These are phyloP conservation scores for Chrysoporthe austroafricana DNA, from an alignment of 2,329 filamentous ascomycete species.

Conservation along the genomic window DNA sequence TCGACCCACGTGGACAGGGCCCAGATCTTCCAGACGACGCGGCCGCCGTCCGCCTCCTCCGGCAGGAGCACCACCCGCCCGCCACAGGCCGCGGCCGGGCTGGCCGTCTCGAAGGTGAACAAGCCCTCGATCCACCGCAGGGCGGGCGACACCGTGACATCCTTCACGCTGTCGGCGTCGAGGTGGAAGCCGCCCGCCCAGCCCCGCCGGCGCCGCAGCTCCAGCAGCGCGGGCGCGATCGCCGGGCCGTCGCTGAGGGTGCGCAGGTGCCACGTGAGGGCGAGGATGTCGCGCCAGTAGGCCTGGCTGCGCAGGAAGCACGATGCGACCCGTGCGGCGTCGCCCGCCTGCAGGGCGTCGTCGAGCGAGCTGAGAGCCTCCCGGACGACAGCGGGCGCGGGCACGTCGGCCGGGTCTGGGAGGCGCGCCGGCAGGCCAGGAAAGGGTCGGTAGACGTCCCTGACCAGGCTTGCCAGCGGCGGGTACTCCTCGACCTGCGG, in stretches of 20 bases:
- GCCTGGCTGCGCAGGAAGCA: constrained; percentile 40
- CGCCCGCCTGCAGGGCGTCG: constrained; percentile 29
- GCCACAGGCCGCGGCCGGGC: constrained; percentile 36
- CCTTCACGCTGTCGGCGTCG: constrained; percentile 22
- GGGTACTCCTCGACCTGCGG: constrained; percentile 19
- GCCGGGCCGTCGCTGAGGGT: constrained; percentile 35
- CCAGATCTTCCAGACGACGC: constrained; percentile 41
- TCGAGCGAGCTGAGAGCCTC: constrained; percentile 30
- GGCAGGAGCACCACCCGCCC: constrained; percentile 41
- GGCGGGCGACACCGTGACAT: constrained; percentile 29
- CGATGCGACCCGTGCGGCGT: constrained; percentile 31
- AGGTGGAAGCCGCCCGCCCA: constrained; percentile 28
- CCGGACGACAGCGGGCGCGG: constrained; percentile 24
- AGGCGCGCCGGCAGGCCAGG: constrained; percentile 22
- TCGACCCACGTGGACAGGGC: constrained; percentile 37
- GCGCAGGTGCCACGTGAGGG: constrained; percentile 43
- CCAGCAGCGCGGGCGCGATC: constrained; percentile 35
- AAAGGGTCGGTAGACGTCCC: constrained; percentile 27
- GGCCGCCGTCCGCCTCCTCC: background rate
- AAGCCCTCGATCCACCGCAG: constrained; percentile 39
- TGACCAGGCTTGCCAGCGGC: constrained; percentile 20
- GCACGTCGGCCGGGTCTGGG: constrained; percentile 18
- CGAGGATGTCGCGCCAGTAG: constrained; percentile 43
- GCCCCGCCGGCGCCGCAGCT: constrained; percentile 30
- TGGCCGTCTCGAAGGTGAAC: constrained; percentile 39